A percentile compares a stretch with the other conserved stretches of the same genome.
These are phyloP conservation scores for Curvularia sp. DNA, from an alignment of 2,329 filamentous ascomycete species.

Conservation along the genomic window DNA sequence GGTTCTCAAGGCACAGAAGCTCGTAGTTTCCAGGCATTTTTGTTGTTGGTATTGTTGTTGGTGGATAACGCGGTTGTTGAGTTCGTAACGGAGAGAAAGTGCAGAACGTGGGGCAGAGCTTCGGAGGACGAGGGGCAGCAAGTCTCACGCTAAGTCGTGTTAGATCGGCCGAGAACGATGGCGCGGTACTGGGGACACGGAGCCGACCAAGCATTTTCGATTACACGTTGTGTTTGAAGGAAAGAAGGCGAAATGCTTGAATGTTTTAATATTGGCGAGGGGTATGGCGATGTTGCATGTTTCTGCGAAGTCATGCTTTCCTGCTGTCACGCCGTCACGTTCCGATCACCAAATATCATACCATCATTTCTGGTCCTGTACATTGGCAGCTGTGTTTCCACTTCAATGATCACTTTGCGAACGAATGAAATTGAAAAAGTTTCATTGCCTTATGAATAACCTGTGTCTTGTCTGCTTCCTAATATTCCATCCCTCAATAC, in stretches of 20 bases:
- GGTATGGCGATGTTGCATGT: background rate
- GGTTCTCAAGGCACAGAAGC: constrained; percentile 95
- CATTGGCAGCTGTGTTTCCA: background rate
- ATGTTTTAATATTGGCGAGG: background rate
- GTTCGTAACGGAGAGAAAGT: constrained; percentile 26
- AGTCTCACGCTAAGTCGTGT: constrained; percentile 23
- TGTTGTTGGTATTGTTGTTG: constrained; percentile 14
- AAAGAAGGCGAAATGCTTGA: background rate
- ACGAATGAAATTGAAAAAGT: constrained; percentile 6
- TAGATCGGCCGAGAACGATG: constrained; percentile 9
- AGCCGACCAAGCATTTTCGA: constrained; percentile 11
- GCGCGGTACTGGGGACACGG: constrained; percentile 4
- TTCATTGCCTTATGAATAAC: constrained; percentile 15
- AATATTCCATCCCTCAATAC: constrained; percentile 4
- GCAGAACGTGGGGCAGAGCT: constrained; percentile 29
- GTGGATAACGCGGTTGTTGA: constrained; percentile 20
- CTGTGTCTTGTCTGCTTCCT: constrained; percentile 6
- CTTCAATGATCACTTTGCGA: background rate
- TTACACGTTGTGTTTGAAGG: background rate
- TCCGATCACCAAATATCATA: constrained; percentile 1
- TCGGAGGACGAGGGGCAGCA: constrained; percentile 25
- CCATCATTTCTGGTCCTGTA: background rate
- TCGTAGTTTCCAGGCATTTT: constrained; percentile 86
- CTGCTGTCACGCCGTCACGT: constrained; percentile 2
- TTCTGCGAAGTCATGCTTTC: background rate